phyloP scores from a whole-genome alignment of 192 early-diverging fungal genomes.

The Umbelopsis isabellina region DNA sequence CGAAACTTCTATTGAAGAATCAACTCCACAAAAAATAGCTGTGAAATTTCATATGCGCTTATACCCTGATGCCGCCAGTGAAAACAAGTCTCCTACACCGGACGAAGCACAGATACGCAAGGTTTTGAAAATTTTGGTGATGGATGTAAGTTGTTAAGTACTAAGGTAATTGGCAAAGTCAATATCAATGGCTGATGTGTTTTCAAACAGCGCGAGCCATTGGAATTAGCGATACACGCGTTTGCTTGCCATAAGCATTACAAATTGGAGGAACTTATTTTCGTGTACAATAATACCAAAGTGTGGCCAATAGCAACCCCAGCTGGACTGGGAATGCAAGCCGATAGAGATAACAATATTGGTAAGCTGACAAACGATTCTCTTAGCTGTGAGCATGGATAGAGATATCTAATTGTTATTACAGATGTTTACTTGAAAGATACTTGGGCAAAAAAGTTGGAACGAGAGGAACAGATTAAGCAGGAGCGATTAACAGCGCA shows the following conservation, averaged over 20 bases:
- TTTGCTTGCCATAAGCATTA: slow-evolving; percentile 26
- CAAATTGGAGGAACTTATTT: slow-evolving; percentile 13
- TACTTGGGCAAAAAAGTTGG: slow-evolving; percentile 17
- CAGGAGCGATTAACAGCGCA: background rate
- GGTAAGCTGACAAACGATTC: slow-evolving; percentile 1
- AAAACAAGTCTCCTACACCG: background rate
- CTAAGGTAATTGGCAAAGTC: background rate
- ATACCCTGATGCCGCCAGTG: background rate
- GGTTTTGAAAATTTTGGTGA: slow-evolving; percentile 21
- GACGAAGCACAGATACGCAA: background rate
- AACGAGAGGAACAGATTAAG: slow-evolving; percentile 17
- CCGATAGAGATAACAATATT: slow-evolving; percentile 13
- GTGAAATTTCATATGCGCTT: slow-evolving; percentile 26
- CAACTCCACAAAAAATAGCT: slow-evolving; percentile 10
- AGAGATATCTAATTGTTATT: background rate
- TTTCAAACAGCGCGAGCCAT: slow-evolving; percentile 24
- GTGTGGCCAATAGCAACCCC: slow-evolving; percentile 32
- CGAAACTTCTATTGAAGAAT: background rate
- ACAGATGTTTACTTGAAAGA: slow-evolving; percentile 32
- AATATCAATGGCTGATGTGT: background rate
- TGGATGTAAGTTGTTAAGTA: slow-evolving; percentile 23
- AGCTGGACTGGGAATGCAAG: slow-evolving; percentile 25
- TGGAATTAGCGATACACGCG: slow-evolving; percentile 14
- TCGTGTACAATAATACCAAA: slow-evolving; percentile 29
- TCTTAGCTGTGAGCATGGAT: background rate